phyloP scores from a whole-genome alignment of 306 rosid species.

The Acmispon strigosus region DNA sequence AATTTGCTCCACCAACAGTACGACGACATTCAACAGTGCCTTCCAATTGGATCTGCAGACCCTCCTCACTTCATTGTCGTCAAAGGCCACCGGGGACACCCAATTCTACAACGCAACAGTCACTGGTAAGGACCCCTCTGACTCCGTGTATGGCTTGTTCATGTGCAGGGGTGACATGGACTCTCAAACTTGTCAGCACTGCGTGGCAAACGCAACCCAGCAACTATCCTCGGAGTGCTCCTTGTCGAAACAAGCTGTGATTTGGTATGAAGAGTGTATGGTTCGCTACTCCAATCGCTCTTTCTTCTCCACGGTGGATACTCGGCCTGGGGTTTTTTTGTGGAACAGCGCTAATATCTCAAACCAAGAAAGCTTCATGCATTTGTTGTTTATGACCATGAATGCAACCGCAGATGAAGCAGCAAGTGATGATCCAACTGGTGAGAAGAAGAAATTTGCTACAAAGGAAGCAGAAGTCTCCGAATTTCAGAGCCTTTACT shows the following conservation, averaged over 20 bases:
- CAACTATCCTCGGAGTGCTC: background rate
- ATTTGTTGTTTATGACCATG: background rate
- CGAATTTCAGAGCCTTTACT: background rate
- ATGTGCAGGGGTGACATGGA: background rate
- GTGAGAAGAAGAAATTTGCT: background rate
- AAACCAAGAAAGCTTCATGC: background rate
- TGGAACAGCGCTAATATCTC: background rate
- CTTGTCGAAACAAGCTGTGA: background rate
- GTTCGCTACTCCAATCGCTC: background rate
- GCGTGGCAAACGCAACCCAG: background rate
- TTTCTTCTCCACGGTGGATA: background rate
- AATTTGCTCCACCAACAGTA: background rate
- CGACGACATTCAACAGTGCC: background rate
- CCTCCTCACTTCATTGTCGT: background rate
- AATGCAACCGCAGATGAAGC: background rate
- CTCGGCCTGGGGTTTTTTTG: background rate
- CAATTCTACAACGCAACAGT: background rate
- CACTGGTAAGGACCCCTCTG: background rate
- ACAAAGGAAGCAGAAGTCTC: background rate
- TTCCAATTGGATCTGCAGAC: background rate
- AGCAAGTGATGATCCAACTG: background rate
- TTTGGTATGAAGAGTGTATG: constrained; percentile 8
- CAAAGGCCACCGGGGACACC: background rate
- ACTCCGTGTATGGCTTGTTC: background rate
- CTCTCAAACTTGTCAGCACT: background rate